Percentiles rank a stretch among this genome's conserved stretches.
Conservation (phyloP, 306 rosid genomes). For the Delonix regia region DNA sequence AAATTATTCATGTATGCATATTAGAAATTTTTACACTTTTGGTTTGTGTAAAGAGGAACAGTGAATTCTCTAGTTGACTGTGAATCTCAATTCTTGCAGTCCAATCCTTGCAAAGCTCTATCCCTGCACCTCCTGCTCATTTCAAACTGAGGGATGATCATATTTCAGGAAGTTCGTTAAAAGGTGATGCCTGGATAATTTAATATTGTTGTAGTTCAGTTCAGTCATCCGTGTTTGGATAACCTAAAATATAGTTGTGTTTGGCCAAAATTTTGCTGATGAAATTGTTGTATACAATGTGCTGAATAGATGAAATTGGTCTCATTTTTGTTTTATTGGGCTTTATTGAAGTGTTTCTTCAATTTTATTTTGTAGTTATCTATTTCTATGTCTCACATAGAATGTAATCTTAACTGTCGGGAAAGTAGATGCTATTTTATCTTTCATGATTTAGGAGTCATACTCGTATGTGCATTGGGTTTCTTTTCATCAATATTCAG, state of each 20-base stretch:
- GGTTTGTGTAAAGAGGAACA: slow-evolving; percentile 3
- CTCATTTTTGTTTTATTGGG: neutral
- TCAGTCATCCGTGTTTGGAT: slow-evolving; percentile 5
- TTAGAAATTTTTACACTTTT: slow-evolving; percentile 25
- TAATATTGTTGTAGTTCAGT: slow-evolving; percentile 17
- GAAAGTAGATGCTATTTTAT: slow-evolving; percentile 19
- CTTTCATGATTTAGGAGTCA: neutral
- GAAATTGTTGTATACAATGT: slow-evolving; percentile 25
- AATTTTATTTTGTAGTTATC: neutral
- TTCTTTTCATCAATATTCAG: slow-evolving; percentile 23
- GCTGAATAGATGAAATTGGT: neutral
- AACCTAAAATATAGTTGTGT: too few relatives aligned
- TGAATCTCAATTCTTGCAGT: slow-evolving; percentile 55
- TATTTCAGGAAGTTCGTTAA: slow-evolving; percentile 91
- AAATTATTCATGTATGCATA: neutral
- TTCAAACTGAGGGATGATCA: slow-evolving; percentile 90
- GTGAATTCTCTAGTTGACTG: slow-evolving; percentile 27
- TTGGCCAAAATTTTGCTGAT: slow-evolving; percentile 20
- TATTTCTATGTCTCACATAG: slow-evolving; percentile 19
- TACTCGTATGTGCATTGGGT: slow-evolving; percentile 18
- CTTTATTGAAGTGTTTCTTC: neutral
- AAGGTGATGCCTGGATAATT: slow-evolving; percentile 57
- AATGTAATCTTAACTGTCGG: slow-evolving; percentile 5
- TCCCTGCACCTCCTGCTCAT: slow-evolving; percentile 93
- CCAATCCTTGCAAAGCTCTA: slow-evolving; percentile 84